Conservation (phyloP, 352 stramenopile genomes). For the Globisporangium alternatum region DNA sequence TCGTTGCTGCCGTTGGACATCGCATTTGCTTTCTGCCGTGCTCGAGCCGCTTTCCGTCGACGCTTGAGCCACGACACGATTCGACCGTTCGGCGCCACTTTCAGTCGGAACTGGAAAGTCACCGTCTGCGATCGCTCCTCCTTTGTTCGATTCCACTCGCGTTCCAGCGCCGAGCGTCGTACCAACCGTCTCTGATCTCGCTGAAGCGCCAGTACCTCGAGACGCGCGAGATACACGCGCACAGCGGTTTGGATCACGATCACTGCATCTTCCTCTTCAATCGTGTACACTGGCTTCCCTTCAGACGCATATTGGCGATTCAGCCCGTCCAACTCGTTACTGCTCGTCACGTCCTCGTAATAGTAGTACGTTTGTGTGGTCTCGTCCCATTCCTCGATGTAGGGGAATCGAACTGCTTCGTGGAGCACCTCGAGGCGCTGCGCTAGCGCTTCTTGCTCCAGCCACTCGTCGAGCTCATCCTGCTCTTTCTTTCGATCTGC, state of each 20-base stretch:
- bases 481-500: slow-evolving; percentile 57
- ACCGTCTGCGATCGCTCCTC: slow-evolving; percentile 44
- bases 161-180: slow-evolving; percentile 31
- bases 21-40: not conserved
- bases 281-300: slow-evolving; percentile 50
- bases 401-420: slow-evolving; percentile 49
- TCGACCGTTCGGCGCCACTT: slow-evolving; percentile 13
- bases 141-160: slow-evolving; percentile 32
- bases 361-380: slow-evolving; percentile 40
- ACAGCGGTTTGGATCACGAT: slow-evolving; percentile 41
- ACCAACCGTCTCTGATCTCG: slow-evolving; percentile 28
- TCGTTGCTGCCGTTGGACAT: not conserved
- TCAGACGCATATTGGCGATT: slow-evolving; percentile 23
- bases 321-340: not conserved
- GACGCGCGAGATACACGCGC: slow-evolving; percentile 40
- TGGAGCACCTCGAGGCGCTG: slow-evolving; percentile 36
- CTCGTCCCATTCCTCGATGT: slow-evolving; percentile 58
- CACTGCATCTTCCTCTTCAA: slow-evolving; percentile 54
- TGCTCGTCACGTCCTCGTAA: slow-evolving; percentile 14
- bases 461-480: slow-evolving; percentile 41
- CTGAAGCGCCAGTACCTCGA: slow-evolving; percentile 24
- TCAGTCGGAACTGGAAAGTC: slow-evolving; percentile 32
- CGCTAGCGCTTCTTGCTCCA: slow-evolving; percentile 28
- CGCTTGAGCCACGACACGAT: slow-evolving; percentile 26
- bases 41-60: not conserved